Evolutionary conservation across 2,329 filamentous ascomycete genomes (phyloP).

Genomic region (Clarireedia monteithiana): DNA sequence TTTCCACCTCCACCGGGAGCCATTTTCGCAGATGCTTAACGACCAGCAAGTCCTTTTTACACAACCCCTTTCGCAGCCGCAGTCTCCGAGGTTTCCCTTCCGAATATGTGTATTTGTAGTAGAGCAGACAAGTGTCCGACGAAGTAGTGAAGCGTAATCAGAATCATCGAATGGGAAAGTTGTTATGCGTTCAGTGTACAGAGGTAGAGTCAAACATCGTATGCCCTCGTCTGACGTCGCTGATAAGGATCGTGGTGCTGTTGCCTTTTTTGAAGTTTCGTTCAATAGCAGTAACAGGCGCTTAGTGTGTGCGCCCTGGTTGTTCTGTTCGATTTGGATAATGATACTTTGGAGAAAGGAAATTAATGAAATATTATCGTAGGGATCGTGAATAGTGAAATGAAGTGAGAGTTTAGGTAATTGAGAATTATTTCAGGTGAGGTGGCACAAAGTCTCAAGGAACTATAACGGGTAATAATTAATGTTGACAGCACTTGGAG

Average conservation of each 20-base stretch:
- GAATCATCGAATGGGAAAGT: constrained; percentile 8
- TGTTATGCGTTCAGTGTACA: constrained; percentile 3
- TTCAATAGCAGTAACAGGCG: neutral
- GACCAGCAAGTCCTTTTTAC: neutral
- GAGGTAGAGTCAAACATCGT: constrained; percentile 4
- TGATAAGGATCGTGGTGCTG: neutral
- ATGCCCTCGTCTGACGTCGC: constrained; percentile 7
- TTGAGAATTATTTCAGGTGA: neutral
- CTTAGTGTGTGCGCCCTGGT: too few species aligned
- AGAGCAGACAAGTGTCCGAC: constrained; percentile 1
- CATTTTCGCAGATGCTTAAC: constrained; percentile 24
- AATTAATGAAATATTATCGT: too few species aligned
- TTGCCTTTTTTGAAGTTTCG: neutral
- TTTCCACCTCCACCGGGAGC: constrained; percentile 63
- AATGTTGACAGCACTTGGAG: neutral
- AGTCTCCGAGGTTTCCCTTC: neutral
- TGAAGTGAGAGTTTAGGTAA: too few species aligned
- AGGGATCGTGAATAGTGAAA: too few species aligned
- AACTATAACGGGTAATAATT: neutral
- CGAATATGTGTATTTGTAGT: constrained; percentile 3
- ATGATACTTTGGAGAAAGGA: too few species aligned
- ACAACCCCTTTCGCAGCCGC: constrained; percentile 3
- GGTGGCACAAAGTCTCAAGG: constrained; percentile 6
- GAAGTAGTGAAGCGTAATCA: neutral
- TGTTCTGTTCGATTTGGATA: too few species aligned